A percentile compares a stretch with the other conserved stretches of the same genome.
phyloP scores from a whole-genome alignment of 2,329 filamentous ascomycete species.

The Trichoderma atrobrunneum region DNA sequence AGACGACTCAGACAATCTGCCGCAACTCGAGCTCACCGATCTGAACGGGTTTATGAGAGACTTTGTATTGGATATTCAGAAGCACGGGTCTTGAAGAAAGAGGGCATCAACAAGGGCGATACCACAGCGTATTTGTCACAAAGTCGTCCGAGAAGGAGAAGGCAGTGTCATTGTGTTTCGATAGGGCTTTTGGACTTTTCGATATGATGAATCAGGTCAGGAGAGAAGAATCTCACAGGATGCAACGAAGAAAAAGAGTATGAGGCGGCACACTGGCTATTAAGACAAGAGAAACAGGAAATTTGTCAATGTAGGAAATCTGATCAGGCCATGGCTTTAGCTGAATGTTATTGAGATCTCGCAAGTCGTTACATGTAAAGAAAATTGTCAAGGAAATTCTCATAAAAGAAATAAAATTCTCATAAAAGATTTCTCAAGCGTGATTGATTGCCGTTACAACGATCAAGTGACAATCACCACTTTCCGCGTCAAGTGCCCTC shows the following conservation, averaged over 20 bases:
- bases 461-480: neutral
- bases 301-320: neutral
- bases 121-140: neutral
- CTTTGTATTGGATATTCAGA: constrained; percentile 18
- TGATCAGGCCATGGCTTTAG: neutral
- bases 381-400: neutral
- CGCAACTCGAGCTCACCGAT: constrained; percentile 6
- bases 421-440: neutral
- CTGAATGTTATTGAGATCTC: neutral
- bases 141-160: neutral
- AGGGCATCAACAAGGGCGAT: neutral
- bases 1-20: neutral
- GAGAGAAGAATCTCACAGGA: neutral
- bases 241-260: neutral
- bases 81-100: neutral
- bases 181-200: neutral
- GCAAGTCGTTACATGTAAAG: neutral
- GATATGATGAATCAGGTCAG: neutral
- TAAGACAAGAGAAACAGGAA: neutral
- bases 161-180: neutral
- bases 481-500: neutral
- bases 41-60: constrained; percentile 6
- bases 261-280: neutral
- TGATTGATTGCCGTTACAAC: neutral
- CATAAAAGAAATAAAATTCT: neutral